Base-by-base conservation (phyloP, 495 filamentous ascomycete genomes). In the Lineolata rhizophorae region DNA sequence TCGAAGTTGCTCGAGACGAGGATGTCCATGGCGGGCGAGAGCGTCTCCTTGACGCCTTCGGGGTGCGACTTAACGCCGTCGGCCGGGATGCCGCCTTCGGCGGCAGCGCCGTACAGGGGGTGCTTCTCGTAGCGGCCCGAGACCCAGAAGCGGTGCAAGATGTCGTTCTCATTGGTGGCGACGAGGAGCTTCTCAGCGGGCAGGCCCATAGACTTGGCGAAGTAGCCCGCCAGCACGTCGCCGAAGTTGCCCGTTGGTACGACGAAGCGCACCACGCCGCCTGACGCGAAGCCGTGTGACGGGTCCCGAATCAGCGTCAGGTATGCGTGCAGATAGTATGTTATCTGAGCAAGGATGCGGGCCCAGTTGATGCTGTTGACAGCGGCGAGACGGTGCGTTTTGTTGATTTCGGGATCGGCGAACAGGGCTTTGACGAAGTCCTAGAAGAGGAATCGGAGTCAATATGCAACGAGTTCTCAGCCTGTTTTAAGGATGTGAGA, bases 161-260 rank as follows among this genome's bases (percentile, higher is more conserved):
- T 91, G 46, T 92, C 85, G 57, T 93, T 92, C 53, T 80, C 79
- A 48, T 92, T 92, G 17, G 82, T 90, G 0, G 83, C 81, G 30
- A 91, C 14, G 6, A 90, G 65, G 17, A 97, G 67, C 50, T 79
- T 83, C 30, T 77, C 70, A 2, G 65, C 60, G 15, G 83, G 84
- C 0, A 94, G 67, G 28, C 87, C 87, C 82, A 97, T 93, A 37
- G 67, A 63, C 39, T 72, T 70, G 0, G 84, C 82, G 45, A 93
- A 91, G 50, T 76, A 95, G 27, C 87, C 87, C 84, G 87, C 84
- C 2, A 92, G 62, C 40, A 92, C 72, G 48, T 93, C 70, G 9
- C 84, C 85, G 48, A 97, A 97, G 62, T 97, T 95, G 9, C 87
- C 85, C 2, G 81, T 79, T 1, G 87, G 87, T 0, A 79, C 73